Conservation (phyloP, 75 land plant genomes). For the Cupressus sempervirens region DNA sequence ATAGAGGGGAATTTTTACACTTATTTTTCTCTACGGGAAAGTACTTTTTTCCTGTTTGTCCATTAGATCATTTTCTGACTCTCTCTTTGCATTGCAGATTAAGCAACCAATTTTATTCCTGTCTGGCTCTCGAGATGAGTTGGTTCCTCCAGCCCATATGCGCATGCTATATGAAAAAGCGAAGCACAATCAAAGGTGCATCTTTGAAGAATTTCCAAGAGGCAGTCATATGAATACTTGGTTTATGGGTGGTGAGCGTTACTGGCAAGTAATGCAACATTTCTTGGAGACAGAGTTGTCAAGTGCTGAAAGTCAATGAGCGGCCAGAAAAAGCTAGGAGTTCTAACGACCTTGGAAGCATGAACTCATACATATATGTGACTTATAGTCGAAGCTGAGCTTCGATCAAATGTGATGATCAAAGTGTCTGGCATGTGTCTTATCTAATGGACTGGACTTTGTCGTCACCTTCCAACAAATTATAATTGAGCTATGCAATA, state of each 20-base stretch:
- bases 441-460: too few species aligned
- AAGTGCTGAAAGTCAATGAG: background rate
- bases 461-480: too few species aligned
- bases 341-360: background rate
- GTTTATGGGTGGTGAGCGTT: slow-evolving; percentile 81
- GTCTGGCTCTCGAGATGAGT: slow-evolving; percentile 87
- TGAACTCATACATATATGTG: background rate
- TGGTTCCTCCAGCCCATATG: slow-evolving; percentile 96
- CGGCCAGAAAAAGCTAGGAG: background rate
- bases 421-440: too few species aligned
- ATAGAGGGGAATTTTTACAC: background rate
- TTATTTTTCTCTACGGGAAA: background rate
- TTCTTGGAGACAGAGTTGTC: slow-evolving; percentile 47
- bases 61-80: slow-evolving; percentile 6
- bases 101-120: slow-evolving; percentile 78
- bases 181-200: slow-evolving; percentile 31
- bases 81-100: slow-evolving; percentile 28
- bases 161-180: slow-evolving; percentile 65
- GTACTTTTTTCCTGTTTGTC: background rate
- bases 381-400: background rate
- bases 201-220: slow-evolving; percentile 70
- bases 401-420: too few species aligned
- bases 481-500: too few species aligned
- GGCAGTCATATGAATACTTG: slow-evolving; percentile 99
- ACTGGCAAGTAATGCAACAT: slow-evolving; percentile 67